phyloP scores from a whole-genome alignment of 1,284 basidiomycete species.

The Pascua sp. region DNA sequence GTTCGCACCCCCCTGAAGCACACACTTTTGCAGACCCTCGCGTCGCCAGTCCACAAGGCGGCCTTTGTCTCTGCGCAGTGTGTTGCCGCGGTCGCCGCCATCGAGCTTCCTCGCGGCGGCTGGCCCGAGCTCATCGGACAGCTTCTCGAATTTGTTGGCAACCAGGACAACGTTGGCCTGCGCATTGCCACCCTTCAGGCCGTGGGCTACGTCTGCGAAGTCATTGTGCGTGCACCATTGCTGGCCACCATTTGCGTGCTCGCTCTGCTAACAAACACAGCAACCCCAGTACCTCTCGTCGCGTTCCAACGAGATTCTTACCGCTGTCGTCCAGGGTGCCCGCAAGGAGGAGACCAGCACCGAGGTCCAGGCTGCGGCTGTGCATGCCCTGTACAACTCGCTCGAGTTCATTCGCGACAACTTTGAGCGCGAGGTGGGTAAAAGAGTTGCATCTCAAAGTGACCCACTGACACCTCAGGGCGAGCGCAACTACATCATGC shows the following conservation, averaged over 20 bases:
- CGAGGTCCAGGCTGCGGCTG: slow-evolving; percentile 93
- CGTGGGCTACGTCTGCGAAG: slow-evolving; percentile 96
- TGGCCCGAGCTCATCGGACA: slow-evolving; percentile 90
- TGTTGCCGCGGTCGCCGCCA: slow-evolving; percentile 85
- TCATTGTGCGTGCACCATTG: slow-evolving; percentile 63
- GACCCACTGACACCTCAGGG: slow-evolving; percentile 58
- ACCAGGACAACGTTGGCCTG: slow-evolving; percentile 69
- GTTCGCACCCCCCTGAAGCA: slow-evolving; percentile 83
- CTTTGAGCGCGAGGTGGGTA: slow-evolving; percentile 86
- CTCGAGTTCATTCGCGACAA: slow-evolving; percentile 97
- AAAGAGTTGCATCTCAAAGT: neutral
- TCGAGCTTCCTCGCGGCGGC: slow-evolving; percentile 81
- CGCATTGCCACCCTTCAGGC: slow-evolving; percentile 88
- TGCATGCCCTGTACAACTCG: slow-evolving; percentile 90
- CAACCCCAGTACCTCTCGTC: slow-evolving; percentile 84
- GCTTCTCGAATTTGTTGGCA: slow-evolving; percentile 81
- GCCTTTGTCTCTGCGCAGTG: slow-evolving; percentile 89
- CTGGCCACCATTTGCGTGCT: neutral
- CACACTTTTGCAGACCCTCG: slow-evolving; percentile 76
- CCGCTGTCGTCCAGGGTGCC: slow-evolving; percentile 96
- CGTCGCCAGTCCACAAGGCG: slow-evolving; percentile 67
- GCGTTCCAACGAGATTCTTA: slow-evolving; percentile 95
- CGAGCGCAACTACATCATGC: slow-evolving; percentile 99
- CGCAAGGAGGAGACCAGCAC: slow-evolving; percentile 91
- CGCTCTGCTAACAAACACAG: slow-evolving; percentile 49